phyloP scores from a whole-genome alignment of 2,329 filamentous ascomycete genomes.

The Aspergillus spinulosporus region DNA sequence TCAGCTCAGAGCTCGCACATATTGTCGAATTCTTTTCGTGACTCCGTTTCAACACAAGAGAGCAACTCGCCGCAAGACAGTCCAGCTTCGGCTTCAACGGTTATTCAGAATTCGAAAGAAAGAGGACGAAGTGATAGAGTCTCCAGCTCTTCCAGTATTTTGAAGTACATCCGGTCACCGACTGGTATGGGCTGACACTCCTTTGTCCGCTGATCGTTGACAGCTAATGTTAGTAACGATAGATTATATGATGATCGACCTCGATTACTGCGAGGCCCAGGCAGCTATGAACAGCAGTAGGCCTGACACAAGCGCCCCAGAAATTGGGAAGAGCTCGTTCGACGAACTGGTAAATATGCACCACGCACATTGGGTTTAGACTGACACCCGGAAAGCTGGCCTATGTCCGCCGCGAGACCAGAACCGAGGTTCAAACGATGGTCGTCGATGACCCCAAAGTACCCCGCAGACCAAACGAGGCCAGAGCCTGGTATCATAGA shows the following conservation, averaged over 20 bases:
- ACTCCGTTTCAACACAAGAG: constrained; percentile 7
- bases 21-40: neutral
- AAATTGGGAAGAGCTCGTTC: constrained; percentile 1
- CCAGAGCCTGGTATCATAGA: constrained; percentile 31
- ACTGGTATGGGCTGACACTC: constrained; percentile 3
- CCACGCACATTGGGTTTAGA: neutral
- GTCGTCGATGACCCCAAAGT: neutral
- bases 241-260: constrained; percentile 20
- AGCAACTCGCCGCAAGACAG: constrained; percentile 1
- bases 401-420: constrained; percentile 21
- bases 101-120: neutral
- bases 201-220: neutral
- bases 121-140: neutral
- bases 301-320: neutral
- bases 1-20: neutral
- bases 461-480: constrained; percentile 15
- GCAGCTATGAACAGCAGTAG: constrained; percentile 4
- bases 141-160: neutral
- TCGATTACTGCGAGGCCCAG: constrained; percentile 9
- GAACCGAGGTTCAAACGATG: constrained; percentile 10
- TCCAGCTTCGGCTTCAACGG: neutral
- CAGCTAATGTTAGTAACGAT: neutral
- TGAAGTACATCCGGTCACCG: constrained; percentile 16
- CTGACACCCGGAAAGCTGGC: constrained; percentile 13
- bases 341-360: constrained; percentile 16